Percentiles rank a stretch among this genome's conserved stretches.
phyloP scores from a whole-genome alignment of 108 stramenopile species.

The Pseudonitzschia multiseries region DNA sequence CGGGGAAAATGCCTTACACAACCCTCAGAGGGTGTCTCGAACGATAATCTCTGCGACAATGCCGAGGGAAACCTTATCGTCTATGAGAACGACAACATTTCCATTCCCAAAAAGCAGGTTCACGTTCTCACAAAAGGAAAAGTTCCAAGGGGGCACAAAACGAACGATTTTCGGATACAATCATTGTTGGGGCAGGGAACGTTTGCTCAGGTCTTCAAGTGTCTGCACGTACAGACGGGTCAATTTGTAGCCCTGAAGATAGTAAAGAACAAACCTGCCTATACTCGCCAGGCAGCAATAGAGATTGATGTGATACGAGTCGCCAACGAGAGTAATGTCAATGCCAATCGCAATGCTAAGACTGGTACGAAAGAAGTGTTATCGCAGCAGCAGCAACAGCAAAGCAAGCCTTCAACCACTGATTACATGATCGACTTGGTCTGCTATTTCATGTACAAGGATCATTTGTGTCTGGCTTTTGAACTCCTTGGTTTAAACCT shows the following conservation, averaged over 20 bases:
- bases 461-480: constrained; percentile 94
- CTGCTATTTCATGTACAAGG: constrained; percentile 86
- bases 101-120: constrained; percentile 45
- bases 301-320: constrained; percentile 91
- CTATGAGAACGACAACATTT: constrained; percentile 59
- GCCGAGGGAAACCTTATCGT: constrained; percentile 79
- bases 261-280: constrained; percentile 95
- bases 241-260: constrained; percentile 92
- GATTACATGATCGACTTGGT: constrained; percentile 82
- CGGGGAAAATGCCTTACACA: constrained; percentile 73
- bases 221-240: constrained; percentile 61
- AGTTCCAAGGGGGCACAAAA: not conserved
- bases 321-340: constrained; percentile 15
- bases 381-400: constrained; percentile 4
- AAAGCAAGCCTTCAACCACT: not conserved
- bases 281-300: constrained; percentile 89
- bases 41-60: constrained; percentile 67
- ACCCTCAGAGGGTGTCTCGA: constrained; percentile 58
- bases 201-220: constrained; percentile 97
- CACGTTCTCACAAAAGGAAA: constrained; percentile 23
- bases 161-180: constrained; percentile 57
- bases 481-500: constrained; percentile 91
- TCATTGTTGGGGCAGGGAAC: constrained; percentile 90
- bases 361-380: constrained; percentile 6
- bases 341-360: not conserved